Evolutionary conservation across 345 rosid species (phyloP), one percentile per base, ranked within the genome.

Genomic region (Populus nigra): DNA sequence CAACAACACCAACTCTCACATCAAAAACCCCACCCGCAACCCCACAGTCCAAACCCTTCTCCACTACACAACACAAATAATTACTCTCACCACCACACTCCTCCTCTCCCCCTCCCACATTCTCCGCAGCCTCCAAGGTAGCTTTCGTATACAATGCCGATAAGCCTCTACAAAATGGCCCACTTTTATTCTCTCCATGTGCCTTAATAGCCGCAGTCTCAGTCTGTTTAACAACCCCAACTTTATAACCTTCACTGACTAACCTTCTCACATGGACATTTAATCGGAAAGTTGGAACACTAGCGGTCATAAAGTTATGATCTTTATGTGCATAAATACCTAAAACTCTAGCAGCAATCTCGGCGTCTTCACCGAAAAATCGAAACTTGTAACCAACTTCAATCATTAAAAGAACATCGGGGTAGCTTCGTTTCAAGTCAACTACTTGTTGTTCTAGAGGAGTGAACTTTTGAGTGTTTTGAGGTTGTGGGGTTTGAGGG

Each of bases 181-280:
- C 98, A 3, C 69, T 9, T 33, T 83, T 82, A 41, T 88, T 90
- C 0, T 88, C 78, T 45, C 99, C 90, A 25, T 90, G 98, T 3
- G 99, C 88, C 83, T 95, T 95, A 25, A 93, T 93, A 0, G 98
- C 96, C 0, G 99, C 97, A 1, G 97, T 95, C 83, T 95, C 99
- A 0, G 99, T 95, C 91, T 95, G 98, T 78, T 93, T 93, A 67
- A 95, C 98, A 35, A 95, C 98, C 73, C 98, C 99, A 38, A 95
- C 90, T 87, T 92, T 95, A 77, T 92, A 85, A 4, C 99, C 98
- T 7, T 92, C 97, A 59, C 87, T 87, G 9, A 95, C 99, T 68
- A 95, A 83, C 77, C 99, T 88, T 75, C 96, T 89, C 78, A 92
- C 91, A 35, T 95, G 94, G 76, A 95, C 88, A 76, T 89, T 86